phyloP scores from a whole-genome alignment of 2,329 filamentous ascomycete species.

The Tricladium varicosporioides region DNA sequence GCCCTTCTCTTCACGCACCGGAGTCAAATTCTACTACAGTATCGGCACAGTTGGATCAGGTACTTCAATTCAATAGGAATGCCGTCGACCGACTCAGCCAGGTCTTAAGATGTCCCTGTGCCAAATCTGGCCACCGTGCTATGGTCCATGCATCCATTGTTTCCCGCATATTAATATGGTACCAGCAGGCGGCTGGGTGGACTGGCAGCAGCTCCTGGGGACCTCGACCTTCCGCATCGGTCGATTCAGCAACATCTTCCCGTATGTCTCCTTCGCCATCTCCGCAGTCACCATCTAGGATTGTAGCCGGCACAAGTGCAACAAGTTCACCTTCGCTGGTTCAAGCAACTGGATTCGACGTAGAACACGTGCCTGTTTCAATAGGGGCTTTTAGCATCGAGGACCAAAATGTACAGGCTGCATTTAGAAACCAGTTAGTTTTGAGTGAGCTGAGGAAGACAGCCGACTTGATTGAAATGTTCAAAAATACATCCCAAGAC shows the following conservation, averaged over 20 bases:
- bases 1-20: conserved; percentile 22
- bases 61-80: conserved; percentile 24
- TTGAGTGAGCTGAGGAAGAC: conserved; percentile 26
- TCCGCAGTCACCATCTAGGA: conserved; percentile 2
- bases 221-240: conserved; percentile 3
- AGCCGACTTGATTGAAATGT: conserved; percentile 19
- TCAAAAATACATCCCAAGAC: conserved; percentile 9
- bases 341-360: conserved; percentile 26
- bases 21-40: conserved; percentile 23
- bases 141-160: conserved; percentile 31
- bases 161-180: conserved; percentile 31
- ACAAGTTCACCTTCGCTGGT: conserved; percentile 11
- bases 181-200: conserved; percentile 30
- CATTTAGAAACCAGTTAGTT: conserved; percentile 25
- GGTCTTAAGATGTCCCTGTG: conserved; percentile 23
- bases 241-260: not conserved
- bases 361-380: conserved; percentile 22
- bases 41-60: conserved; percentile 22
- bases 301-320: conserved; percentile 1
- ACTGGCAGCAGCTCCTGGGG: conserved; percentile 19
- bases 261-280: conserved; percentile 5
- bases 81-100: conserved; percentile 22
- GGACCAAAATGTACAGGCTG: conserved; percentile 24
- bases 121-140: conserved; percentile 24
- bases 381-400: conserved; percentile 26